Evolutionary conservation across 2,329 filamentous ascomycete genomes (phyloP), one percentile per base, ranked within the genome.

Genomic region (Aspergillus fumigatus): DNA sequence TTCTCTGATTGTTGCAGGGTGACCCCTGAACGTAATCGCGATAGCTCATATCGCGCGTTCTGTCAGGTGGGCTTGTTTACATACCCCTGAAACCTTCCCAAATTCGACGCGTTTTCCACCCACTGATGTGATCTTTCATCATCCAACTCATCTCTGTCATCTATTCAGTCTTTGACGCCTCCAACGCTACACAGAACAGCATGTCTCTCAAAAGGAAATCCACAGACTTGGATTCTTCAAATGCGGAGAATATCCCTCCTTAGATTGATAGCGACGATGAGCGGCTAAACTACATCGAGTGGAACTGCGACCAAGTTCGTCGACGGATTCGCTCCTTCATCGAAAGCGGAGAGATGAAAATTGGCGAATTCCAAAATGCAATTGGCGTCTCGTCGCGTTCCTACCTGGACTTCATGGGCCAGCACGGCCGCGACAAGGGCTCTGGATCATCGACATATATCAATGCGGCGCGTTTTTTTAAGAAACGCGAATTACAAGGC

Each of bases 381-480:
- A 71, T 80, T 45, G 64, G 66, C n/a, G 70, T 74, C 10, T 73
- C 60, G 14, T 62, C 61, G n/a, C 69, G 62, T 23, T 67, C 71
- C 7, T 78, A 78, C 59, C 60, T 60, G n/a, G 61, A 58, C 4
- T 85, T 84, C 66, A 79, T 84, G 76, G 71, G 73, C n/a, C 75
- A 61, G 51, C 53, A n/a, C 25, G 63, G 61, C 2, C 38, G 27
- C 26, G 45, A 48, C 19, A 71, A 70, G 41, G 74, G 75, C 47
- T 5, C 54, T 2, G 59, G 59, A 4, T 73, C 65, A 51, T 55
- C 61, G 7, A 66, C 66, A 0, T 77, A 72, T 56, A 5, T 17
- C 1, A 51, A 57, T 19, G 70, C 71, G 1, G 67, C 62, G 63
- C 54, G 52, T 2, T 77, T 75, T 59, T 85, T 85, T 73, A 79